Percentiles rank a stretch among this genome's conserved stretches.
Evolutionary conservation across 108 stramenopile species (phyloP).

Genomic region (Thalassiosira profunda): DNA sequence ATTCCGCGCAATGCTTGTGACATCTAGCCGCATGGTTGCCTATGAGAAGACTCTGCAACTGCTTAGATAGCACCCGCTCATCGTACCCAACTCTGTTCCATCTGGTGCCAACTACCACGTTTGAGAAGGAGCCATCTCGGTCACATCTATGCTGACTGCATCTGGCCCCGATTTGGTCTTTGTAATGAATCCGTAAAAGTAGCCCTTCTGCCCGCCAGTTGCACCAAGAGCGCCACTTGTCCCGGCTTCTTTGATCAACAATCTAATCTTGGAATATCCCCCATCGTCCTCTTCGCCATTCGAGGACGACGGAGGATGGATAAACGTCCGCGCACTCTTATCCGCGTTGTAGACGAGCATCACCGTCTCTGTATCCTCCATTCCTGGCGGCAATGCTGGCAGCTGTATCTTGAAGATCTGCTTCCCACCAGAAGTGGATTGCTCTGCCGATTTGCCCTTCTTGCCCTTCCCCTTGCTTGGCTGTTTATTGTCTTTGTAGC

Average conservation of each 20-base stretch:
- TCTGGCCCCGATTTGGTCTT: constrained; percentile 14
- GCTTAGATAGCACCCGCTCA: no score
- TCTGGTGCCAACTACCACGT: constrained; percentile 47
- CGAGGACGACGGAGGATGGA: constrained; percentile 58
- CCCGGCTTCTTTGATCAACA: constrained; percentile 49
- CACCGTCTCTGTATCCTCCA: constrained; percentile 42
- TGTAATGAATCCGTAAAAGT: constrained; percentile 59
- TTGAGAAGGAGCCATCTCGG: constrained; percentile 50
- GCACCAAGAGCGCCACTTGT: constrained; percentile 50
- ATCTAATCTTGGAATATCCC: constrained; percentile 56
- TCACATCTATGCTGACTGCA: constrained; percentile 49
- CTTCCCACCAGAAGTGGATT: constrained; percentile 19
- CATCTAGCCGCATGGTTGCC: constrained; percentile 51
- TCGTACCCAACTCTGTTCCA: no score
- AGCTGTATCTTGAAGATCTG: constrained; percentile 73
- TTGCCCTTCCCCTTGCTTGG: constrained; percentile 24
- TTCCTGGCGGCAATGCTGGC: constrained; percentile 49
- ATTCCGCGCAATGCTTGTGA: constrained; percentile 51
- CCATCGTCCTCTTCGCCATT: constrained; percentile 43
- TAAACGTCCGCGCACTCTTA: constrained; percentile 59
- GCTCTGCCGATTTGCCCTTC: constrained; percentile 1
- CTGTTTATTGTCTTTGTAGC: constrained; percentile 53
- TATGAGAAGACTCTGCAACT: constrained; percentile 36
- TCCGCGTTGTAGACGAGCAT: constrained; percentile 68
- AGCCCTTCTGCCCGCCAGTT: constrained; percentile 65